Evolutionary conservation across 176 grass and related monocot species (phyloP).

Genomic region (Phoenix roebelenii): DNA sequence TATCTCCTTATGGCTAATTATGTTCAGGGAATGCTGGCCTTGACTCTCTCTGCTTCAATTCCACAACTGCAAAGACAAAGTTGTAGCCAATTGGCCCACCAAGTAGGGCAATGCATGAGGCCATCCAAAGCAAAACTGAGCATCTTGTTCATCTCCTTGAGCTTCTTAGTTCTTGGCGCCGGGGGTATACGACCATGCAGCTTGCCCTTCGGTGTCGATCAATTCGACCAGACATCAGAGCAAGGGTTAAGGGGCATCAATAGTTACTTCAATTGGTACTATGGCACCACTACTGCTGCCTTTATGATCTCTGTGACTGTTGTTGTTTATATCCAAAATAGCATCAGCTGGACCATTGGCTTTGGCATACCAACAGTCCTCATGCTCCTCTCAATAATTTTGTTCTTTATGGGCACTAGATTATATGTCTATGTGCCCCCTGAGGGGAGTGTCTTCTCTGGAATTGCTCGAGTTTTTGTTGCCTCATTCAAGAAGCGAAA

Average conservation of each 20-base stretch:
- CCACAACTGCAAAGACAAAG: too few species aligned
- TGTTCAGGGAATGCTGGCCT: too few species aligned
- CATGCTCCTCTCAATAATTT: neutral
- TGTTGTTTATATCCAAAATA: neutral
- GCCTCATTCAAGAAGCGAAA: too few species aligned
- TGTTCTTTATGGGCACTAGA: neutral
- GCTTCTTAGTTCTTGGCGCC: constrained; percentile 34
- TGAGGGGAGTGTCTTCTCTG: too few species aligned
- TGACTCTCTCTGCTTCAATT: too few species aligned
- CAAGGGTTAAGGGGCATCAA: constrained; percentile 25
- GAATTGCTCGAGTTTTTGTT: too few species aligned
- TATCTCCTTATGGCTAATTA: too few species aligned
- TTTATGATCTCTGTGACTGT: neutral
- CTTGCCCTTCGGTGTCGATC: constrained; percentile 50
- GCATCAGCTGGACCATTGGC: neutral
- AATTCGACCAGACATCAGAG: constrained; percentile 40
- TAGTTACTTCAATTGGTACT: constrained; percentile 47
- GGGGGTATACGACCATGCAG: constrained; percentile 45
- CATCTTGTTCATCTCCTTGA: constrained; percentile 42
- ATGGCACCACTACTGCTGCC: neutral
- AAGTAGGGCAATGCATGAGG: too few species aligned
- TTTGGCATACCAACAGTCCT: neutral
- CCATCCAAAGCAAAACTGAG: constrained; percentile 9
- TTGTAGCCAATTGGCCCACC: too few species aligned
- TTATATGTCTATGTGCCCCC: too few species aligned